Conservation (phyloP, 495 filamentous ascomycete species). For the Terfezia boudieri region DNA sequence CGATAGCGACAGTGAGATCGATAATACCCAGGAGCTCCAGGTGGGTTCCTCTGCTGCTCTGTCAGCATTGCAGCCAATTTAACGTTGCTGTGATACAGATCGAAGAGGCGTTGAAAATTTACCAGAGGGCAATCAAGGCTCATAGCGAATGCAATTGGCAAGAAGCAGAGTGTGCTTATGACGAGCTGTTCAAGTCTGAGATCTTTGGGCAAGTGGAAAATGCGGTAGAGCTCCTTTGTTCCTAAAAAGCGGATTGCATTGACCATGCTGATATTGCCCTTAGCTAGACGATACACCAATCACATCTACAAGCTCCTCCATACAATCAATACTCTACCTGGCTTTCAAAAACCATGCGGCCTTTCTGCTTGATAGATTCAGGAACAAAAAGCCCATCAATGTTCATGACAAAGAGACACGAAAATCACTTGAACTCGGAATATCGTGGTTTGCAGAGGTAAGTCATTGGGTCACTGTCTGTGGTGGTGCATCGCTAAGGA, state of each 20-base stretch:
- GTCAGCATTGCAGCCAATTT: neutral
- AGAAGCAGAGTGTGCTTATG: constrained; percentile 64
- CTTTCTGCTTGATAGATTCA: constrained; percentile 58
- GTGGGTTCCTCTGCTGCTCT: constrained; percentile 14
- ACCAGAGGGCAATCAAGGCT: constrained; percentile 74
- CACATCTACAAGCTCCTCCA: constrained; percentile 19
- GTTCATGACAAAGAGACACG: constrained; percentile 14
- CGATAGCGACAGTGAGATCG: constrained; percentile 69
- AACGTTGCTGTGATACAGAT: constrained; percentile 28
- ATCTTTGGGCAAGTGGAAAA: constrained; percentile 42
- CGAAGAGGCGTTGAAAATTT: constrained; percentile 89
- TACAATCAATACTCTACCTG: constrained; percentile 76
- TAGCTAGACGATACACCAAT: constrained; percentile 12
- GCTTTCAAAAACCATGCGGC: constrained; percentile 90
- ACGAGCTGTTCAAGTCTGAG: constrained; percentile 66
- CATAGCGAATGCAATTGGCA: constrained; percentile 72
- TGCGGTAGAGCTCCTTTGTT: neutral
- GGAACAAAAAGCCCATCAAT: constrained; percentile 19
- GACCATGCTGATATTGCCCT: neutral
- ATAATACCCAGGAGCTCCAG: constrained; percentile 83
- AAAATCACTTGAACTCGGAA: constrained; percentile 10
- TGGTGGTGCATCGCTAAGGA: too few relatives aligned
- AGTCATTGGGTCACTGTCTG: neutral
- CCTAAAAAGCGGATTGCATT: neutral
- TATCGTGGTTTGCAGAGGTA: constrained; percentile 16